Evolutionary conservation across 2,329 filamentous ascomycete genomes (phyloP).

Genomic region (Ophiocordyceps camponoti-floridani): DNA sequence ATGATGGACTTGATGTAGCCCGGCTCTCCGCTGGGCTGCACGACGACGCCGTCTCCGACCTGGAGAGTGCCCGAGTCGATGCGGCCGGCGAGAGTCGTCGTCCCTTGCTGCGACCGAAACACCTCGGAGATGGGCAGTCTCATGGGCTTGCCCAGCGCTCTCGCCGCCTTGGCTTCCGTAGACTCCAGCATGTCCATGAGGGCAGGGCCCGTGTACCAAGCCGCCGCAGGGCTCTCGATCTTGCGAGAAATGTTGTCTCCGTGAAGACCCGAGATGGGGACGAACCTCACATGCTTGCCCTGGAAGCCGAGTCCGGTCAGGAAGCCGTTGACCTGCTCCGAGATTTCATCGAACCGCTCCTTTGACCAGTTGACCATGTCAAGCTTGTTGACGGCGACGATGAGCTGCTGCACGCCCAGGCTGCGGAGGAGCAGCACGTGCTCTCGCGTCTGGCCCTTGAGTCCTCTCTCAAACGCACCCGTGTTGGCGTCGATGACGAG

Average conservation of each 20-base stretch:
- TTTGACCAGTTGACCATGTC: slow-evolving; percentile 73
- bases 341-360: slow-evolving; percentile 70
- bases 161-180: slow-evolving; percentile 49
- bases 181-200: slow-evolving; percentile 71
- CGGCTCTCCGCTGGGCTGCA: slow-evolving; percentile 66
- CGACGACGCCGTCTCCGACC: slow-evolving; percentile 59
- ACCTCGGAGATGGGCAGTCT: slow-evolving; percentile 79
- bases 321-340: slow-evolving; percentile 67
- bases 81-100: slow-evolving; percentile 70
- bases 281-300: slow-evolving; percentile 62
- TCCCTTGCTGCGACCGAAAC: slow-evolving; percentile 65
- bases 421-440: slow-evolving; percentile 80
- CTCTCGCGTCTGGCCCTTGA: slow-evolving; percentile 87
- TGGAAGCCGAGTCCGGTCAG: slow-evolving; percentile 69
- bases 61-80: slow-evolving; percentile 75
- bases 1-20: slow-evolving; percentile 71
- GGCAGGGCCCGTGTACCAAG: slow-evolving; percentile 70
- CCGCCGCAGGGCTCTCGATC: slow-evolving; percentile 34
- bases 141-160: slow-evolving; percentile 60
- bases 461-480: slow-evolving; percentile 82
- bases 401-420: slow-evolving; percentile 72
- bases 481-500: slow-evolving; percentile 82
- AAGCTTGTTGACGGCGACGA: slow-evolving; percentile 91
- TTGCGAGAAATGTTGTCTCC: slow-evolving; percentile 67
- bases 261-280: slow-evolving; percentile 76